These are phyloP conservation scores for Pythium graminicola DNA, from an alignment of 352 stramenopile genomes.

Conservation along the genomic window DNA sequence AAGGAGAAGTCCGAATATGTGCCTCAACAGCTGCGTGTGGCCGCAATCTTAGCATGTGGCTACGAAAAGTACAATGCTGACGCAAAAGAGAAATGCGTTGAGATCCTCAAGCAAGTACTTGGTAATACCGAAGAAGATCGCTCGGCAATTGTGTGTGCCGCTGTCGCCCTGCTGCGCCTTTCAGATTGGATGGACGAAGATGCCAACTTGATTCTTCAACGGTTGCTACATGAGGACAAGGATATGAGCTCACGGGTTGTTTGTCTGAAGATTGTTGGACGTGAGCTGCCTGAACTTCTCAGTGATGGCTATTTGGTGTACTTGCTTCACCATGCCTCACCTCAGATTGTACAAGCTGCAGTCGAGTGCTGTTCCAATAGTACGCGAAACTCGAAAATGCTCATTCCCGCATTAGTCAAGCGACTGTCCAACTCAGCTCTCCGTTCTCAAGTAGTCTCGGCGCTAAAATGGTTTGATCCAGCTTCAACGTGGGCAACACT, in stretches of 20 bases:
- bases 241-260: conserved; percentile 64
- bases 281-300: conserved; percentile 72
- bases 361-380: conserved; percentile 79
- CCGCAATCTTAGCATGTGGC: conserved; percentile 66
- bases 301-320: conserved; percentile 82
- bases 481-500: conserved; percentile 56
- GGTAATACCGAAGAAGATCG: conserved; percentile 52
- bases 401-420: conserved; percentile 78
- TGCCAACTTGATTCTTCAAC: conserved; percentile 70
- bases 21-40: conserved; percentile 56
- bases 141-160: conserved; percentile 61
- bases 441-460: conserved; percentile 56
- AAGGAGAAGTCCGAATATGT: conserved; percentile 56
- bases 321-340: conserved; percentile 64
- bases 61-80: conserved; percentile 69
- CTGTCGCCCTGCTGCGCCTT: conserved; percentile 60
- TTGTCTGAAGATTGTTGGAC: conserved; percentile 75
- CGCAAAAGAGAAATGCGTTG: conserved; percentile 41
- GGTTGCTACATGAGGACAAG: conserved; percentile 73
- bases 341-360: conserved; percentile 66
- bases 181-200: conserved; percentile 86
- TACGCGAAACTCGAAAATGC: conserved; percentile 69
- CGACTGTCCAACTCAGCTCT: conserved; percentile 62
- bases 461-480: conserved; percentile 66
- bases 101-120: conserved; percentile 62